phyloP scores from a whole-genome alignment of 306 rosid species.

The Benincasa hispida region DNA sequence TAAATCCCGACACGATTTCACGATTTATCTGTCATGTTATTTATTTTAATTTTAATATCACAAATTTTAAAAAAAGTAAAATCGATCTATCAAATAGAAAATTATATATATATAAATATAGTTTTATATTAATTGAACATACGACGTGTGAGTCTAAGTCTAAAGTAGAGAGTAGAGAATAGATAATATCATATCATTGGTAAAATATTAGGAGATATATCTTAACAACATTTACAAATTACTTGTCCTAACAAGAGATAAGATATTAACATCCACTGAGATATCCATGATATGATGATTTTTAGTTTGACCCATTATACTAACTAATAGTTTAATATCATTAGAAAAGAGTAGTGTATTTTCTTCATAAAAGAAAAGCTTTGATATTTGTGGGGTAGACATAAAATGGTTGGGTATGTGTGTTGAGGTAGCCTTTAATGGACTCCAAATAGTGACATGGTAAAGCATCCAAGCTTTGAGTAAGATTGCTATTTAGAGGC shows the following conservation, averaged over 20 bases:
- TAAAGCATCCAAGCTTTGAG: constrained; percentile 7
- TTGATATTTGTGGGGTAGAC: not conserved
- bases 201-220: not conserved
- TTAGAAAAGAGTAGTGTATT: not conserved
- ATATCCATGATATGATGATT: not conserved
- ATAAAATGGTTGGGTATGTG: not conserved
- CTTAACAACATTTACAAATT: not conserved
- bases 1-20: not conserved
- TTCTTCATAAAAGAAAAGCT: not conserved
- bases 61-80: too few species aligned
- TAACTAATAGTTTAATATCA: not conserved
- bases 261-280: not conserved
- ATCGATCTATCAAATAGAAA: too few species aligned
- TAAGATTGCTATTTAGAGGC: not conserved
- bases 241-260: not conserved
- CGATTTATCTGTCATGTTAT: too few species aligned
- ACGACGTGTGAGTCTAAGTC: too few species aligned
- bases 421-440: not conserved
- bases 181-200: not conserved
- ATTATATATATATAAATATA: too few species aligned
- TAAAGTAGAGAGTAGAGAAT: too few species aligned
- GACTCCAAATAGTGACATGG: not conserved
- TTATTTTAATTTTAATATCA: too few species aligned
- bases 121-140: too few species aligned
- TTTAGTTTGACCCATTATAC: not conserved